Evolutionary conservation across 1,139 yeast genomes (phyloP).

Genomic region (Blastobotrys persicus): DNA sequence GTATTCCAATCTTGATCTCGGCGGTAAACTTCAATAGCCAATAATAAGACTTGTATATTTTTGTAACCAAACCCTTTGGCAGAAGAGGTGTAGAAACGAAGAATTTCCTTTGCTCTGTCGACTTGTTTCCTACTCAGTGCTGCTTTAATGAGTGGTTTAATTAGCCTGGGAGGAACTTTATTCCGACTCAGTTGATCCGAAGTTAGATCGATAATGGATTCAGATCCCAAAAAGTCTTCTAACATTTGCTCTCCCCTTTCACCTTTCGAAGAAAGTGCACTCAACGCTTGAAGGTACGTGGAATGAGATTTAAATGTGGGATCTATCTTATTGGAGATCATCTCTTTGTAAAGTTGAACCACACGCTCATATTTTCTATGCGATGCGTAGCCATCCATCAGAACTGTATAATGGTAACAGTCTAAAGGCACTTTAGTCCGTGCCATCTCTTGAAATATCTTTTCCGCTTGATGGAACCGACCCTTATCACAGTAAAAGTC

Average conservation of each 20-base stretch:
- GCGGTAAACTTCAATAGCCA: slow-evolving; percentile 11
- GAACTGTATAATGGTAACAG: slow-evolving; percentile 31
- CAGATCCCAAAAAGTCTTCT: slow-evolving; percentile 12
- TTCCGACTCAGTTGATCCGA: slow-evolving; percentile 29
- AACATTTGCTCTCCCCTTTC: neutral
- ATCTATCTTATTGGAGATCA: slow-evolving; percentile 21
- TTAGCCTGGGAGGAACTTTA: slow-evolving; percentile 26
- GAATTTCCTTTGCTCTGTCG: slow-evolving; percentile 18
- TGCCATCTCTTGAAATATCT: slow-evolving; percentile 23
- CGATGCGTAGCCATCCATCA: slow-evolving; percentile 26
- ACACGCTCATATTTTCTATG: slow-evolving; percentile 4
- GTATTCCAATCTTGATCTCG: slow-evolving; percentile 9
- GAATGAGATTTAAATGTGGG: slow-evolving; percentile 29
- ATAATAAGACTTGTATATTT: slow-evolving; percentile 8
- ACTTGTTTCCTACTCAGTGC: slow-evolving; percentile 15
- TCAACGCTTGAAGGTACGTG: slow-evolving; percentile 20
- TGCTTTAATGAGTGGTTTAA: slow-evolving; percentile 20
- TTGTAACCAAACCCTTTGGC: slow-evolving; percentile 3
- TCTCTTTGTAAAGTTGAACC: slow-evolving; percentile 20
- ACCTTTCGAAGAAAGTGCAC: slow-evolving; percentile 12
- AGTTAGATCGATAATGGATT: slow-evolving; percentile 26
- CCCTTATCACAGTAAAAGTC: slow-evolving; percentile 21
- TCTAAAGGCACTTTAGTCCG: slow-evolving; percentile 15
- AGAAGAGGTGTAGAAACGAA: slow-evolving; percentile 8
- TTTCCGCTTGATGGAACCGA: slow-evolving; percentile 23